Evolutionary conservation across 2,329 filamentous ascomycete species (phyloP).

Genomic region (Botryosphaeria dothidea): DNA sequence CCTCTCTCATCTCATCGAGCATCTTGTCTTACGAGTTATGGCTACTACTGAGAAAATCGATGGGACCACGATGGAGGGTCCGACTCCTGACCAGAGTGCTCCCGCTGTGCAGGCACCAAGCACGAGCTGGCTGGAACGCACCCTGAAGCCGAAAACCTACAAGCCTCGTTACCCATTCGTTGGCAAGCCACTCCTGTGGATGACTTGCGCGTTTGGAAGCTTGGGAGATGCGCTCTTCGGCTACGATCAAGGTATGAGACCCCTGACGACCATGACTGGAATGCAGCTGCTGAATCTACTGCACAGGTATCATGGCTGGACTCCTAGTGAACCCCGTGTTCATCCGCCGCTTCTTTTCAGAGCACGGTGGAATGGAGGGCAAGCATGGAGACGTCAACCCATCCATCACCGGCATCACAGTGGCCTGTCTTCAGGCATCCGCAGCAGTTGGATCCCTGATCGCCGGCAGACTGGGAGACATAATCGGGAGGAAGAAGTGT

Average conservation of each 20-base stretch:
- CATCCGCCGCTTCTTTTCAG: slow-evolving; percentile 41
- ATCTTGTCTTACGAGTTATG: no score
- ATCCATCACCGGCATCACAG: slow-evolving; percentile 42
- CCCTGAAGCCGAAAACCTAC: slow-evolving; percentile 39
- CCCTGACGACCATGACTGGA: background rate
- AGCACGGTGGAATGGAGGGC: slow-evolving; percentile 41
- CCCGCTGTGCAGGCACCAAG: no score
- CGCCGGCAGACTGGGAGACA: slow-evolving; percentile 38
- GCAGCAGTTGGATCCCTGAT: slow-evolving; percentile 38
- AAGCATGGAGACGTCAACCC: slow-evolving; percentile 33
- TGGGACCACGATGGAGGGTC: no score
- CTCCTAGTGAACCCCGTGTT: slow-evolving; percentile 43
- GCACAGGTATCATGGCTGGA: slow-evolving; percentile 43
- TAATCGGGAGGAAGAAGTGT: slow-evolving; percentile 39
- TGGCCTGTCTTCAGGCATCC: slow-evolving; percentile 39
- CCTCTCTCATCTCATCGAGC: no score
- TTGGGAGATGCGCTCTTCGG: slow-evolving; percentile 45
- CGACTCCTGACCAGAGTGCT: no score
- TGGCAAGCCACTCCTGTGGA: slow-evolving; percentile 37
- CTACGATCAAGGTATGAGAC: slow-evolving; percentile 41
- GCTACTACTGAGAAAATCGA: no score
- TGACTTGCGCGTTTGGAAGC: slow-evolving; percentile 43
- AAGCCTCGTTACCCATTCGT: slow-evolving; percentile 41
- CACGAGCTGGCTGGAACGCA: slow-evolving; percentile 35
- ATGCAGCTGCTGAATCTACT: slow-evolving; percentile 8